Conservation (phyloP, 495 filamentous ascomycete species). For the Penicillium pancosmium region DNA sequence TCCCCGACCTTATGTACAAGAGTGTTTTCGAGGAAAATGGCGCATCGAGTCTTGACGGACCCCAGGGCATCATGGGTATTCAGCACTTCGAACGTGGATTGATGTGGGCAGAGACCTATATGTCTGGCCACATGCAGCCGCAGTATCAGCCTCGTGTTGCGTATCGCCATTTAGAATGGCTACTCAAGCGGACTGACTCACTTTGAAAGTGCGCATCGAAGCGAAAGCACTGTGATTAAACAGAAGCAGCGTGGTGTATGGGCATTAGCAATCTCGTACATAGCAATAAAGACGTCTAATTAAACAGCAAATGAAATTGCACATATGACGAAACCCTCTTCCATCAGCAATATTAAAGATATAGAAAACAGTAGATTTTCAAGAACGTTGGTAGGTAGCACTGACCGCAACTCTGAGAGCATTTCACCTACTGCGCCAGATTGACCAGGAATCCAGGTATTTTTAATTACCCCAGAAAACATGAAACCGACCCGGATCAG, state of each 20-base stretch:
- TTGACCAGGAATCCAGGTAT: slow-evolving; percentile 1
- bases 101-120: slow-evolving; percentile 64
- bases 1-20: slow-evolving; percentile 40
- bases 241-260: neutral
- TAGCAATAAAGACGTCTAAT: too few species aligned
- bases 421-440: too few species aligned
- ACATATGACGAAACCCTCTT: too few species aligned
- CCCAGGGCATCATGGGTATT: slow-evolving; percentile 63
- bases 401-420: too few species aligned
- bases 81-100: slow-evolving; percentile 71
- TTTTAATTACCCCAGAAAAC: slow-evolving; percentile 8
- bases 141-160: slow-evolving; percentile 64
- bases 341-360: too few species aligned
- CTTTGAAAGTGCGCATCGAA: slow-evolving; percentile 20
- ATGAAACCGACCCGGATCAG: slow-evolving; percentile 11
- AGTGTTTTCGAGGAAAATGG: slow-evolving; percentile 37
- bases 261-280: neutral
- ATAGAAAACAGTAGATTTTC: too few species aligned
- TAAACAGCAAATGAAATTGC: too few species aligned
- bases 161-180: slow-evolving; percentile 71
- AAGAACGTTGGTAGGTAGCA: too few species aligned
- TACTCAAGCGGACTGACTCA: slow-evolving; percentile 60
- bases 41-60: slow-evolving; percentile 23
- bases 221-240: too few species aligned
- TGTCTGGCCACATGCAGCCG: slow-evolving; percentile 69